Evolutionary conservation across 1,284 basidiomycete species (phyloP), one percentile per base, ranked within the genome.

Genomic region (Chiua sp.): DNA sequence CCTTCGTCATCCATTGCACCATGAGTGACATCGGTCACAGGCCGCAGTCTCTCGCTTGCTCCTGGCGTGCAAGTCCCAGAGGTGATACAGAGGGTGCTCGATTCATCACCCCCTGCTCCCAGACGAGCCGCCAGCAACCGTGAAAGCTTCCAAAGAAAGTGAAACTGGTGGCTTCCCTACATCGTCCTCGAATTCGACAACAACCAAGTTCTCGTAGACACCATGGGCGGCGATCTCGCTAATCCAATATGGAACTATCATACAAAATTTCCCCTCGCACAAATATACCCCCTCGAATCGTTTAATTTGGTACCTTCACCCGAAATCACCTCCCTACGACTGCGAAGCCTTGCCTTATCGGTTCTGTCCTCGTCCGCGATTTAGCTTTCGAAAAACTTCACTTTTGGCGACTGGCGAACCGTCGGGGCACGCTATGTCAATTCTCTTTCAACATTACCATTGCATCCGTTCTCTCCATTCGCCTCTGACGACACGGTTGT

Each of bases 111-210:
- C 51, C 83, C 79, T n/a, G n/a, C n/a, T 1, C 75, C 80, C 3
- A 80, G 87, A 55, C 80, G 78, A 42, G 85, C 86, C 3, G 81
- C 83, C 3, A 87, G 85, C 70, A 92, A 93, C 73, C 85, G 93
- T 50, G 94, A 96, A 69, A 93, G 91, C 71, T 79, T 96, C 75
- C 94, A 96, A 73, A 84, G 96, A 66, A 93, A 90, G 75, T 92
- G 94, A 63, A 88, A 87, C 74, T 98, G 95, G 95, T 98, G 94
- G 94, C 83, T 99, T 37, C 97, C 97, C 26, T 99, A 98, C 71
- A 90, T 98, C 74, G 96, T 98, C 46, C 87, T 98, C 65, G 96
- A 98, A 77, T 99, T 98, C 80, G 97, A 99, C 83, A 98, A 98
- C 87, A 99, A 99, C 79, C 96, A 99, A 77, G 91, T 99, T 65